These are phyloP conservation scores for Rutstroemia sp. DNA, from an alignment of 2,329 filamentous ascomycete genomes.

Conservation along the genomic window DNA sequence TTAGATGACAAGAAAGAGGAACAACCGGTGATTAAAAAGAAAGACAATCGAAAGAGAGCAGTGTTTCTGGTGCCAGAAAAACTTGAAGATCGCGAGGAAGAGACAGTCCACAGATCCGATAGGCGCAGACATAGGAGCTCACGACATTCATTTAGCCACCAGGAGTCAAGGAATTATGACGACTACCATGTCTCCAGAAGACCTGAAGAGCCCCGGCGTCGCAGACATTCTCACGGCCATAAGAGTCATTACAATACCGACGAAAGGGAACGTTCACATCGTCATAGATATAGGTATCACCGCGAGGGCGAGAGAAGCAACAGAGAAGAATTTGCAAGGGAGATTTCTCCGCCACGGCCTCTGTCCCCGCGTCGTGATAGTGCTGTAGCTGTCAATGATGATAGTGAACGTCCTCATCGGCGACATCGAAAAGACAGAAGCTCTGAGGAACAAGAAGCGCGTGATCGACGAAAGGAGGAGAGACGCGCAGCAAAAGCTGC, in stretches of 20 bases:
- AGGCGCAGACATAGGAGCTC: constrained; percentile 6
- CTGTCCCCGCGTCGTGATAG: constrained; percentile 23
- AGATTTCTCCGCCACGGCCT: constrained; percentile 7
- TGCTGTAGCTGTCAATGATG: constrained; percentile 20
- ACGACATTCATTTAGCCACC: constrained; percentile 6
- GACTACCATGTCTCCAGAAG: constrained; percentile 6
- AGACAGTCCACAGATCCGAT: background rate
- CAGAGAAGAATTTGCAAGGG: background rate
- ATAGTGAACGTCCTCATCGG: constrained; percentile 8
- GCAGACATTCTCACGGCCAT: constrained; percentile 7
- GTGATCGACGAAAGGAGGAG: constrained; percentile 26
- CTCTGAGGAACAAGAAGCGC: constrained; percentile 26
- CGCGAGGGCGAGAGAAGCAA: background rate
- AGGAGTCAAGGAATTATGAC: background rate
- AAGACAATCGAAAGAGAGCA: background rate
- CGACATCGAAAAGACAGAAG: constrained; percentile 21
- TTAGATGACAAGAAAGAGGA: background rate
- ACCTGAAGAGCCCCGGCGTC: constrained; percentile 4
- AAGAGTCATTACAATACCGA: constrained; percentile 2
- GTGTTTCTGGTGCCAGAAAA: background rate
- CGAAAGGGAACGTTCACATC: background rate
- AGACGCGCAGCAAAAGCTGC: constrained; percentile 13
- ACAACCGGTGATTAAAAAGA: background rate
- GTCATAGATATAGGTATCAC: background rate
- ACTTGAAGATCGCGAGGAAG: background rate